Base-by-base conservation (phyloP, 2,329 filamentous ascomycete genomes). In the Trematosphaeria pertusa region DNA sequence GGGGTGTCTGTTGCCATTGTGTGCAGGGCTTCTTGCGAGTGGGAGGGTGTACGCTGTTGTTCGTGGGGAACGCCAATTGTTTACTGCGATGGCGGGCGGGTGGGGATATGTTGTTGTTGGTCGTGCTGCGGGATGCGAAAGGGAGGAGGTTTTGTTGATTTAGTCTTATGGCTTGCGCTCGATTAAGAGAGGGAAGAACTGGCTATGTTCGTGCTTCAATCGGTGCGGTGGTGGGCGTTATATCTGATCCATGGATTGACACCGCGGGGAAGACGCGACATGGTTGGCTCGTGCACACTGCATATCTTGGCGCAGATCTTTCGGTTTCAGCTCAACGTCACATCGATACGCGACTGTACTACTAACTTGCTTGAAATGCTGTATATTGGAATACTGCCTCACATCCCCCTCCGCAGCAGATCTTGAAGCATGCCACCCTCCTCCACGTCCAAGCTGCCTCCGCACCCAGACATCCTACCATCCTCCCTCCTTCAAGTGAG, bases 241-340 rank as follows among this genome's bases (percentile, higher is more conserved):
- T n/a, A n/a, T n/a, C n/a, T n/a, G n/a, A n/a, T n/a, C n/a, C n/a
- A 28, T 28, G 24, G 24, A 28, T 35, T 34, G 38, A 37, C 37
- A 48, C 44, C 47, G 58, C 58, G 58, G 57, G 57, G 56, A 56
- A 60, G 55, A 56, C 53, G 54, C 59, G 60, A 50, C 46, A 32
- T 57, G 43, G 41, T 43, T 47, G 43, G 48, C 35, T 36, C 35
- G 39, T 38, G 36, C 36, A 11, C 28, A 8, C 10, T 5, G 10
- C 10, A 37, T 18, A 17, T 36, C 36, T 46, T 43, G 43, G 48
- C 37, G 22, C 26, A 12, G 33, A 17, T 7, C 6, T 28, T 39
- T 38, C 33, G 19, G 14, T 9, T 15, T 17, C 8, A 35, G n/a
- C 7, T 20, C 14, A 17, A 17, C 18, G 20, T 14, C 19, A 37